Conservation (phyloP, 1,284 basidiomycete species). For the Cryptococcus sp. region DNA sequence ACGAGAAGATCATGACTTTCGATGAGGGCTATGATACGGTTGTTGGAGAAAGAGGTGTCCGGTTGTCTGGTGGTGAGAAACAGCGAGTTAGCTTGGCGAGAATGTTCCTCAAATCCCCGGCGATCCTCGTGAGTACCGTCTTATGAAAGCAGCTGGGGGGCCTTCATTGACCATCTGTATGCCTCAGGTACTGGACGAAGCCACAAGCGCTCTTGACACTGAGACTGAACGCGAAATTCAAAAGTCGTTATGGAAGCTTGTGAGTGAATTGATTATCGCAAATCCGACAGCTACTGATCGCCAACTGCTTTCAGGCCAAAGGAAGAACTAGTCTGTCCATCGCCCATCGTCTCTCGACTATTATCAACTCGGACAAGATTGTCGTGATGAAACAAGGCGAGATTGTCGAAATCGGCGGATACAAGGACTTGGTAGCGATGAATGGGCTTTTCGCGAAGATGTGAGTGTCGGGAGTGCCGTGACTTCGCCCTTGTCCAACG, state of each 20-base stretch:
- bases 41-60: conserved; percentile 94
- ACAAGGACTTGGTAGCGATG: conserved; percentile 71
- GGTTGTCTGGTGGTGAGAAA: conserved; percentile 99
- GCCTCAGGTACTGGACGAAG: conserved; percentile 87
- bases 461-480: conserved; percentile 19
- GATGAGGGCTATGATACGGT: conserved; percentile 83
- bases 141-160: background rate
- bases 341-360: conserved; percentile 63
- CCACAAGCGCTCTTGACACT: conserved; percentile 93
- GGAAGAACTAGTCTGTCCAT: conserved; percentile 92
- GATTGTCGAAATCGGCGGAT: conserved; percentile 84
- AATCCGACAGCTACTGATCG: background rate
- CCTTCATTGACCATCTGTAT: too few species aligned
- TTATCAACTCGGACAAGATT: conserved; percentile 67
- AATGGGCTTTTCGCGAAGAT: conserved; percentile 53
- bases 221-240: conserved; percentile 69
- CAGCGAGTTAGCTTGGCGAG: conserved; percentile 90
- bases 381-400: conserved; percentile 82
- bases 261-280: conserved; percentile 71
- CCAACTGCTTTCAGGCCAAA: conserved; percentile 58
- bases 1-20: conserved; percentile 74
- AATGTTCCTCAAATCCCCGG: conserved; percentile 88
- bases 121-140: conserved; percentile 62
- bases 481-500: too few species aligned
- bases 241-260: conserved; percentile 66